phyloP scores from a whole-genome alignment of 2,329 filamentous ascomycete genomes.

The Xylariaceae sp. region DNA sequence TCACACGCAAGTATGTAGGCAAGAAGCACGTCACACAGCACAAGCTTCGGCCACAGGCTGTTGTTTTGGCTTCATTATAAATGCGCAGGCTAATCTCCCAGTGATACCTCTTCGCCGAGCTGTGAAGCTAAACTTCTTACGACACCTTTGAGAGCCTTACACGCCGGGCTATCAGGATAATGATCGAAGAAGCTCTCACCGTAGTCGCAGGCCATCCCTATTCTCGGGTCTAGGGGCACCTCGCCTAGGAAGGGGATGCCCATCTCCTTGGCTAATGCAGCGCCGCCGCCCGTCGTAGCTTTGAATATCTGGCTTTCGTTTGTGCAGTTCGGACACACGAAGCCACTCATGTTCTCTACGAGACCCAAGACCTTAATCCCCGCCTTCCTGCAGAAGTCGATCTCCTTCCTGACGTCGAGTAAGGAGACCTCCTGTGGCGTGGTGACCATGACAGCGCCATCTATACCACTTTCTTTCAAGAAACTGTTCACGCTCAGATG shows the following conservation, averaged over 20 bases:
- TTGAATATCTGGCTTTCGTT: constrained; percentile 82
- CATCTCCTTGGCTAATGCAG: constrained; percentile 77
- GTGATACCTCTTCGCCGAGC: constrained; percentile 55
- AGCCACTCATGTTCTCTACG: constrained; percentile 97
- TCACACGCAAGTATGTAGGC: neutral
- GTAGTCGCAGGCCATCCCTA: constrained; percentile 94
- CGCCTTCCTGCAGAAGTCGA: constrained; percentile 95
- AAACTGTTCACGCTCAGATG: constrained; percentile 92
- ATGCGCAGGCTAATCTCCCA: constrained; percentile 32
- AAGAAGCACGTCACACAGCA: neutral
- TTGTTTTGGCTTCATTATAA: neutral
- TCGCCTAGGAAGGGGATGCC: constrained; percentile 82
- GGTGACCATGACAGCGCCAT: constrained; percentile 88
- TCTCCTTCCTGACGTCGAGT: constrained; percentile 92
- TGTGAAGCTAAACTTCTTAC: constrained; percentile 68
- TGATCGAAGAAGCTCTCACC: constrained; percentile 96
- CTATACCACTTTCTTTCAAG: constrained; percentile 84
- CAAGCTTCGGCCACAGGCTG: constrained; percentile 10
- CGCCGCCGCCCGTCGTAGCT: constrained; percentile 84
- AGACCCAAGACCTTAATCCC: constrained; percentile 83
- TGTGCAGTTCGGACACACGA: constrained; percentile 90
- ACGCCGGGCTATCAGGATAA: constrained; percentile 90
- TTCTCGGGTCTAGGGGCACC: constrained; percentile 87
- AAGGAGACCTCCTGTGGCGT: constrained; percentile 93
- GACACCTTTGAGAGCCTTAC: constrained; percentile 73